A percentile compares a stretch with the other conserved stretches of the same genome.
phyloP scores from a whole-genome alignment of 441 rosid species.

The Populus hybrid region DNA sequence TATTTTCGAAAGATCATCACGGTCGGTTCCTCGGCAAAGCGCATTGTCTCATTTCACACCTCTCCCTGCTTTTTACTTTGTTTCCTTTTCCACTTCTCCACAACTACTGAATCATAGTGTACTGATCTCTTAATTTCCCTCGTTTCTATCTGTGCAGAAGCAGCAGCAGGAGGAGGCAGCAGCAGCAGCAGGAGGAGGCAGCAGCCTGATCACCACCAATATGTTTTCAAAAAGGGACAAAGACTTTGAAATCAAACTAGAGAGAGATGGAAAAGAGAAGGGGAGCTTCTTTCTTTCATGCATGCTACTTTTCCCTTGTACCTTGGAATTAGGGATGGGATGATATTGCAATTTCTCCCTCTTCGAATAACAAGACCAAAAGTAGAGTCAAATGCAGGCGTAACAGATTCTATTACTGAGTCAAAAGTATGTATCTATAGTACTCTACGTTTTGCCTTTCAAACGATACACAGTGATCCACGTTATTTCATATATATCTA shows the following conservation, averaged over 20 bases:
- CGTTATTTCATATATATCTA: too few relatives aligned
- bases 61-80: not conserved
- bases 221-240: not conserved
- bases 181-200: not conserved
- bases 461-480: not conserved
- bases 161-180: not conserved
- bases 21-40: conserved; percentile 26
- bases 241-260: conserved; percentile 1
- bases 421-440: not conserved
- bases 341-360: not conserved
- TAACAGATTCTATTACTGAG: conserved; percentile 5
- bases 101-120: not conserved
- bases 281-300: conserved; percentile 25
- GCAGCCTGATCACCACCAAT: not conserved
- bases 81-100: not conserved
- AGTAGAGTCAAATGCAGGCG: conserved; percentile 21
- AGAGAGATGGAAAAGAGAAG: conserved; percentile 12
- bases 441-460: not conserved
- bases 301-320: conserved; percentile 13
- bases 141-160: conserved; percentile 1
- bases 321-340: conserved; percentile 23
- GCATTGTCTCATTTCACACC: conserved; percentile 23
- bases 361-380: conserved; percentile 9
- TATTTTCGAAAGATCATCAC: conserved; percentile 17
- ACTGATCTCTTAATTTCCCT: not conserved